phyloP scores from a whole-genome alignment of 2,329 filamentous ascomycete species.

The Colletotrichum horii region DNA sequence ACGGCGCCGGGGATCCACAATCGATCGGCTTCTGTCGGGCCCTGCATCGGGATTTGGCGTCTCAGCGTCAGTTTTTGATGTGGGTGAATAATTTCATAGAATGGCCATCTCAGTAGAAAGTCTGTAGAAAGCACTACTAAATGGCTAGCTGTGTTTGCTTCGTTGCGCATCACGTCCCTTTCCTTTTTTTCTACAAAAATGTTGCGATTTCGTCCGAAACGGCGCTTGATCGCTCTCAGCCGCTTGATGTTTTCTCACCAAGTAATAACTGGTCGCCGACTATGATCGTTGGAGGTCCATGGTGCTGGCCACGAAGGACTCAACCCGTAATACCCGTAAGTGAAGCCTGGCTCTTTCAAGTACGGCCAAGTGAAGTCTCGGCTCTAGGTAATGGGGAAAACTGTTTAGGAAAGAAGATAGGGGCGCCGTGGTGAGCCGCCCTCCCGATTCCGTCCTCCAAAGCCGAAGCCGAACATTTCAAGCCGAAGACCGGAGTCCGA shows the following conservation, averaged over 20 bases:
- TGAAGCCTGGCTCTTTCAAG: neutral
- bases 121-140: neutral
- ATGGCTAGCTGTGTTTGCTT: neutral
- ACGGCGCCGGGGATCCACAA: neutral
- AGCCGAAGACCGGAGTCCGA: neutral
- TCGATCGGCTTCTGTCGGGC: neutral
- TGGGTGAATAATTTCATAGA: neutral
- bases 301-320: too few species aligned
- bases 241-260: too few species aligned
- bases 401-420: neutral
- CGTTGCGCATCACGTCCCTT: neutral
- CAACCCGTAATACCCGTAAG: too few species aligned
- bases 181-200: neutral
- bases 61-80: neutral
- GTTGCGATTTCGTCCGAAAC: too few species aligned
- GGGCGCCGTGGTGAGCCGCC: neutral
- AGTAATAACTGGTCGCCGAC: too few species aligned
- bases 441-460: neutral
- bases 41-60: neutral
- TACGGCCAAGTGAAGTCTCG: fast-evolving
- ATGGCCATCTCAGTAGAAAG: neutral
- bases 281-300: too few species aligned
- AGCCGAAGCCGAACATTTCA: neutral
- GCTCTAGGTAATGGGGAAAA: neutral
- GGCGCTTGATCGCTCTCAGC: too few species aligned